A percentile compares a stretch with the other conserved stretches of the same genome.
phyloP scores from a whole-genome alignment of 805 yeast genomes.

The Grigorovia jiainica region DNA sequence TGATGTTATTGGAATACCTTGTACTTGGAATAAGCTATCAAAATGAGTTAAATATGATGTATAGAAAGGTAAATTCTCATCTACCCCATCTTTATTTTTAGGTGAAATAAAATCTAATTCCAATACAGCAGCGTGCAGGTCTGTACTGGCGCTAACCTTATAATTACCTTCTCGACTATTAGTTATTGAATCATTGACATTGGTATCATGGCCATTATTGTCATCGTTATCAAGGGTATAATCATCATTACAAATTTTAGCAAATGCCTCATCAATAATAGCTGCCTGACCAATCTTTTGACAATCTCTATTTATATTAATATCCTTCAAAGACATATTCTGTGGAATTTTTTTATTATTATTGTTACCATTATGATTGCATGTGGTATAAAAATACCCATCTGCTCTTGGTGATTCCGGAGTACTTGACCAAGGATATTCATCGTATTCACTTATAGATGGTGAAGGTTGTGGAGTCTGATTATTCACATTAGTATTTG shows the following conservation, averaged over 20 bases:
- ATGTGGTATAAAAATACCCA: background rate
- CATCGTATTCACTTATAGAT: slow-evolving; percentile 30
- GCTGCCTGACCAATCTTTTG: slow-evolving; percentile 21
- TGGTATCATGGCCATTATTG: too few relatives aligned
- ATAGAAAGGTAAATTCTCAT: slow-evolving; percentile 21
- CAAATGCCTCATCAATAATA: slow-evolving; percentile 24
- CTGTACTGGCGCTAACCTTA: slow-evolving; percentile 14
- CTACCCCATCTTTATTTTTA: slow-evolving; percentile 3
- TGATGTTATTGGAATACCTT: slow-evolving; percentile 44
- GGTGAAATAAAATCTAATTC: slow-evolving; percentile 15
- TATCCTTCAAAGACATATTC: slow-evolving; percentile 7
- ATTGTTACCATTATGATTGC: background rate
- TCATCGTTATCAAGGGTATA: too few relatives aligned
- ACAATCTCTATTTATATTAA: slow-evolving; percentile 17
- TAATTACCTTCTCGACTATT: slow-evolving; percentile 1
- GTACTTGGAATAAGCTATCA: slow-evolving; percentile 33
- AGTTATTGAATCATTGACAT: background rate
- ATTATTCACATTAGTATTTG: slow-evolving; percentile 5
- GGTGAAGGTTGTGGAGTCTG: slow-evolving; percentile 31
- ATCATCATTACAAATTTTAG: slow-evolving; percentile 9
- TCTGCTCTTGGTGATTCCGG: slow-evolving; percentile 22
- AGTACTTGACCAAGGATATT: slow-evolving; percentile 33
- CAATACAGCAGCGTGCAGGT: slow-evolving; percentile 19
- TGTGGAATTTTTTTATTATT: slow-evolving; percentile 5
- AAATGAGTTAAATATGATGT: slow-evolving; percentile 22